phyloP scores from a whole-genome alignment of 2,329 filamentous ascomycete species.

The Fusarium fujikuroi region DNA sequence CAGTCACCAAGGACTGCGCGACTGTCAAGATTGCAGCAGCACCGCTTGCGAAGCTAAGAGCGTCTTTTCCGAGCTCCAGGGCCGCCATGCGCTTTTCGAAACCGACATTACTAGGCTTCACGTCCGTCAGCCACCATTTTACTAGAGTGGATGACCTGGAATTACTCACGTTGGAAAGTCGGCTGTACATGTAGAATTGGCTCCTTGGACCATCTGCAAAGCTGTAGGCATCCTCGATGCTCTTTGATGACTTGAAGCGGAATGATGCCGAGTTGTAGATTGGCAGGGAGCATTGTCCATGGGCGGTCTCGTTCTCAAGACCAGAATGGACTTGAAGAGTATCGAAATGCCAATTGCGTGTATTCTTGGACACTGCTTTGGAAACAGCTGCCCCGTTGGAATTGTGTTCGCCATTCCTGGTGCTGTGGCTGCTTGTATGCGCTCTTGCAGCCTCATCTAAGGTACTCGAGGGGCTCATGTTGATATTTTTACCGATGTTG shows the following conservation, averaged over 20 bases:
- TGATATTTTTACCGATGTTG: background rate
- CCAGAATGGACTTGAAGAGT: background rate
- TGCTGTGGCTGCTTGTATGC: background rate
- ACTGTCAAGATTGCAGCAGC: slow-evolving; percentile 1
- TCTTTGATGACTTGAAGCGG: background rate
- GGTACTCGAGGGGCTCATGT: background rate
- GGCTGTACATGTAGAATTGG: background rate
- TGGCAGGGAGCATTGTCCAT: background rate
- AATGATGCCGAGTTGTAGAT: background rate
- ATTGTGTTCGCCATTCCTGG: background rate
- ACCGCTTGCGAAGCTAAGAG: background rate
- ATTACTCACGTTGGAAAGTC: background rate
- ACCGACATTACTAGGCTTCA: slow-evolving; percentile 2
- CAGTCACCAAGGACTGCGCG: background rate
- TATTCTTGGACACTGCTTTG: background rate
- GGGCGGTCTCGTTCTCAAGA: background rate
- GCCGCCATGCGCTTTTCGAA: slow-evolving; percentile 11
- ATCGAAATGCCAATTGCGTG: background rate
- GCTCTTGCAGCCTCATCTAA: background rate
- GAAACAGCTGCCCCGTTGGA: background rate
- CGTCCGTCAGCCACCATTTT: background rate
- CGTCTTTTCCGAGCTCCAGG: background rate
- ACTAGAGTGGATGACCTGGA: too few species aligned
- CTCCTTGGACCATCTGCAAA: background rate
- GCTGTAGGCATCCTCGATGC: background rate